A percentile compares a stretch with the other conserved stretches of the same genome.
These are phyloP conservation scores for Podospora conica DNA, from an alignment of 495 filamentous ascomycete species.

Conservation along the genomic window DNA sequence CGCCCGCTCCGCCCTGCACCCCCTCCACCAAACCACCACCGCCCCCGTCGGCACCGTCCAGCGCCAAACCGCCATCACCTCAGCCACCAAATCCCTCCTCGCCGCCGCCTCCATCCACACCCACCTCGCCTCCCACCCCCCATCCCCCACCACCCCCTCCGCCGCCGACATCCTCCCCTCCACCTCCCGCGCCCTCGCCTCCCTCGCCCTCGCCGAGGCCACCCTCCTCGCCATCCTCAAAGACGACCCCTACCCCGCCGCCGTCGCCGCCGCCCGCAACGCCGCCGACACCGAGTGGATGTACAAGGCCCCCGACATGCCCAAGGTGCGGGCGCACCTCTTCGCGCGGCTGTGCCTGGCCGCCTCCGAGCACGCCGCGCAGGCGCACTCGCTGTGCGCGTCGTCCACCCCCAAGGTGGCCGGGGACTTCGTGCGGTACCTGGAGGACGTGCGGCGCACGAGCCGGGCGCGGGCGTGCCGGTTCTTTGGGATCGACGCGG, in stretches of 20 bases:
- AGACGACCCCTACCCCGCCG: slow-evolving; percentile 84
- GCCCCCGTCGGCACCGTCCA: slow-evolving; percentile 57
- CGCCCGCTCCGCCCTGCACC: slow-evolving; percentile 52
- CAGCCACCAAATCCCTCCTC: slow-evolving; percentile 71
- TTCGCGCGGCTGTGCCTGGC: slow-evolving; percentile 85
- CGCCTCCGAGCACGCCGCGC: slow-evolving; percentile 58
- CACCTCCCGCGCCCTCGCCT: slow-evolving; percentile 62
- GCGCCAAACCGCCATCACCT: slow-evolving; percentile 61
- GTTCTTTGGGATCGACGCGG: slow-evolving; percentile 86
- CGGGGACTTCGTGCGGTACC: slow-evolving; percentile 61
- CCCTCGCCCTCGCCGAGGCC: slow-evolving; percentile 75
- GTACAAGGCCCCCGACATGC: slow-evolving; percentile 77
- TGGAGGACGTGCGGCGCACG: slow-evolving; percentile 64
- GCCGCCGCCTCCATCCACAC: slow-evolving; percentile 72
- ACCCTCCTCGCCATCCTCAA: slow-evolving; percentile 85
- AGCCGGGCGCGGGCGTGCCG: slow-evolving; percentile 77
- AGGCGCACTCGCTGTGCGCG: slow-evolving; percentile 50
- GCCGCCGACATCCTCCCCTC: slow-evolving; percentile 57
- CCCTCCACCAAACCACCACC: slow-evolving; percentile 47
- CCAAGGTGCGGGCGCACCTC: slow-evolving; percentile 79
- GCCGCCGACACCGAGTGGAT: slow-evolving; percentile 85
- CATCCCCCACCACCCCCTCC: slow-evolving; percentile 29
- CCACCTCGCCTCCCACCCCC: slow-evolving; percentile 51
- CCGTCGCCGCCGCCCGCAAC: slow-evolving; percentile 69
- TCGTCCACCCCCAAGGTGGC: slow-evolving; percentile 42